A percentile compares a stretch with the other conserved stretches of the same genome.
These are phyloP conservation scores for Colletotrichum camelliae DNA, from an alignment of 2,329 filamentous ascomycete genomes.

Conservation along the genomic window DNA sequence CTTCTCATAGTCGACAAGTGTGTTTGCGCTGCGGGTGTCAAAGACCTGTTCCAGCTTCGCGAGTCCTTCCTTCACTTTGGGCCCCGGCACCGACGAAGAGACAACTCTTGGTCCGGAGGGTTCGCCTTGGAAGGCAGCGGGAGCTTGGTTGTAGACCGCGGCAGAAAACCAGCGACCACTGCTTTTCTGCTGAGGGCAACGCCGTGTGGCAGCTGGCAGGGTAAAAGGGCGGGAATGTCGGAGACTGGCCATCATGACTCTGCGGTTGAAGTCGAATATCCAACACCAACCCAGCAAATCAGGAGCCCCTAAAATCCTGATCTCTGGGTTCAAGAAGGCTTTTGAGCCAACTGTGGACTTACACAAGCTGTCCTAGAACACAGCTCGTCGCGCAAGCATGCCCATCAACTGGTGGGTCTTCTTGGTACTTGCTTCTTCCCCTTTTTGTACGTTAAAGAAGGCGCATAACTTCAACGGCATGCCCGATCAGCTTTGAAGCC, in stretches of 20 bases:
- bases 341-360: not conserved
- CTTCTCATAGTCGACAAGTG: slow-evolving; percentile 77
- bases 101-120: not conserved
- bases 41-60: slow-evolving; percentile 79
- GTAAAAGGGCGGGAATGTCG: not conserved
- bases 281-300: not conserved
- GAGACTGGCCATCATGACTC: not conserved
- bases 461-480: not conserved
- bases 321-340: not conserved
- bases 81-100: slow-evolving; percentile 62
- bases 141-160: not conserved
- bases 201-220: not conserved
- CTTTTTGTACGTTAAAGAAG: not conserved
- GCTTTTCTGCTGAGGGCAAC: not conserved
- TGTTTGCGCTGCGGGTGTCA: slow-evolving; percentile 85
- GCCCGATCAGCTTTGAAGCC: not conserved
- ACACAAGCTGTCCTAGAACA: not conserved
- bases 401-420: not conserved
- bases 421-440: not conserved
- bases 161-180: not conserved
- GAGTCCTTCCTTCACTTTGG: slow-evolving; percentile 72
- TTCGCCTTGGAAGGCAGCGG: not conserved
- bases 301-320: fast-evolving
- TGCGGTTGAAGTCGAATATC: not conserved
- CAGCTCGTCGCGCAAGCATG: not conserved